These are phyloP conservation scores for Centaurea solstitialis DNA, from an alignment of 129 eudicot genomes.

Conservation along the genomic window DNA sequence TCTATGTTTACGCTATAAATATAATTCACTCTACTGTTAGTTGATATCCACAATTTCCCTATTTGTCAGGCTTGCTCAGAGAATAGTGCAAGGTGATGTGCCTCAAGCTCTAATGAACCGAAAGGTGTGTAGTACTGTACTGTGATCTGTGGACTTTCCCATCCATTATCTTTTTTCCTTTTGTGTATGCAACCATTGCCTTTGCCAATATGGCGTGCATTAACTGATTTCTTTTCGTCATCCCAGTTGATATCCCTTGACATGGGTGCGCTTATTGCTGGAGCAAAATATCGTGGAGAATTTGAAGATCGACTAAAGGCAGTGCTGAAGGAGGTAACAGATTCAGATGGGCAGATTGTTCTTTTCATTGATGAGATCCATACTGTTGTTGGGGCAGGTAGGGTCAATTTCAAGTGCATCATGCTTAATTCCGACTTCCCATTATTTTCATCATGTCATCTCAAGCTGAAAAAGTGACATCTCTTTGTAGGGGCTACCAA, in stretches of 20 bases:
- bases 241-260: constrained; percentile 91
- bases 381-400: constrained; percentile 98
- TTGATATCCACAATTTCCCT: neutral
- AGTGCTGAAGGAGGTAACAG: constrained; percentile 93
- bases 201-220: neutral
- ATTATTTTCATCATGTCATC: neutral
- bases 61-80: constrained; percentile 87
- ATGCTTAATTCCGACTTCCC: neutral
- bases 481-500: constrained; percentile 80
- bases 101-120: constrained; percentile 98
- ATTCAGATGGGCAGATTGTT: constrained; percentile 90
- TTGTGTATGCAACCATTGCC: neutral
- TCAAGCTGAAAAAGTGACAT: neutral
- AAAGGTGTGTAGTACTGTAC: constrained; percentile 46
- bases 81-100: constrained; percentile 98
- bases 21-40: neutral
- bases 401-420: neutral
- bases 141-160: constrained; percentile 4
- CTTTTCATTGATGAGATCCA: constrained; percentile 99
- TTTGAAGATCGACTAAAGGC: constrained; percentile 98
- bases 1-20: neutral
- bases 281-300: constrained; percentile 98
- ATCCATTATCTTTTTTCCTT: neutral
- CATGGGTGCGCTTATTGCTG: constrained; percentile 99
- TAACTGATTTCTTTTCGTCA: constrained; percentile 16